Evolutionary conservation across 495 filamentous ascomycete species (phyloP).

Genomic region (Talaromyces proteolyticus): DNA sequence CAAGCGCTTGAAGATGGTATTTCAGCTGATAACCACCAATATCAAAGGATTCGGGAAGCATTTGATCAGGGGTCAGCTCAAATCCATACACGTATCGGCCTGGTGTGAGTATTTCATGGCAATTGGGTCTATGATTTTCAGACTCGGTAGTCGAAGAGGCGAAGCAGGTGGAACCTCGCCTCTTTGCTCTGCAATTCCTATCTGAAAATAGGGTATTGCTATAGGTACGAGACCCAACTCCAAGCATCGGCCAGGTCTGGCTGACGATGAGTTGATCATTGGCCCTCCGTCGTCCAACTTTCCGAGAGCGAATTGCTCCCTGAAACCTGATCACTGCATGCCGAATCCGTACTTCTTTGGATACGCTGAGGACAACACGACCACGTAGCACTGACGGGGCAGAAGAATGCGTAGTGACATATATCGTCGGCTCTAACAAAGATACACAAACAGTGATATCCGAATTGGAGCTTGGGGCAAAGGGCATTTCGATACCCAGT

Average conservation of each 20-base stretch:
- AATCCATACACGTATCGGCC: slow-evolving; percentile 2
- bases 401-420: background rate
- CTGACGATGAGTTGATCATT: slow-evolving; percentile 1
- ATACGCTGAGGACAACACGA: background rate
- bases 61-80: background rate
- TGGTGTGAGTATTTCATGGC: background rate
- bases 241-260: slow-evolving; percentile 1
- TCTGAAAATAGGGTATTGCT: background rate
- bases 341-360: slow-evolving; percentile 3
- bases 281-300: slow-evolving; percentile 3
- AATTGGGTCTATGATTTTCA: background rate
- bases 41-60: slow-evolving; percentile 3
- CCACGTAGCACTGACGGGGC: slow-evolving; percentile 3
- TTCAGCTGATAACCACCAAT: slow-evolving; percentile 3
- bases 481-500: background rate
- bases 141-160: background rate
- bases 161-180: background rate
- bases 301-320: background rate
- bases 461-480: background rate
- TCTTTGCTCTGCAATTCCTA: background rate
- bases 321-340: background rate
- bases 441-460: background rate
- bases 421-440: slow-evolving; percentile 2
- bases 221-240: background rate
- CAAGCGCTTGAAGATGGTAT: slow-evolving; percentile 4